phyloP scores from a whole-genome alignment of 768 basidiomycete species.

The Tylopilus felleus region DNA sequence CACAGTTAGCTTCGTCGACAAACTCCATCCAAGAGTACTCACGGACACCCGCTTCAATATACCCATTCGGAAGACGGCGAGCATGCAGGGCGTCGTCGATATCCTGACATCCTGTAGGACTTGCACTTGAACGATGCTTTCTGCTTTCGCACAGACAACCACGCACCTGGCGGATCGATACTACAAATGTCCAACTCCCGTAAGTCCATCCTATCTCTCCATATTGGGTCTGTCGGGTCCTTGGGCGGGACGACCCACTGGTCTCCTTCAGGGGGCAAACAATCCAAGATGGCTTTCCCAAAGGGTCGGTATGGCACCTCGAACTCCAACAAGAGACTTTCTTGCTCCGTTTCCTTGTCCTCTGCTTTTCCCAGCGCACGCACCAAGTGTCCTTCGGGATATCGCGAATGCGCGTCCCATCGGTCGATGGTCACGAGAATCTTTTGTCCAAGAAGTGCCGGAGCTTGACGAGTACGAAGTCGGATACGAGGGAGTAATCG shows the following conservation, averaged over 20 bases:
- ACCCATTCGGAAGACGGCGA: conserved; percentile 79
- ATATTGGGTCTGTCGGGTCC: conserved; percentile 45
- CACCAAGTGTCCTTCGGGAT: conserved; percentile 97
- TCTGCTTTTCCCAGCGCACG: conserved; percentile 87
- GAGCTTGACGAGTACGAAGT: conserved; percentile 91
- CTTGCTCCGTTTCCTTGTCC: conserved; percentile 94
- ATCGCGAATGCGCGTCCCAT: conserved; percentile 84
- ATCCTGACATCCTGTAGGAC: conserved; percentile 81
- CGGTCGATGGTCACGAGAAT: conserved; percentile 94
- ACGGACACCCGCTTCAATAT: conserved; percentile 98
- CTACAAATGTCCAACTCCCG: conserved; percentile 86
- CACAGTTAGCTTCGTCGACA: background rate
- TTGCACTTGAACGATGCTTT: conserved; percentile 3
- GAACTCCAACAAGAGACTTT: conserved; percentile 88
- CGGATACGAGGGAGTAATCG: conserved; percentile 90
- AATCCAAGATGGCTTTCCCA: conserved; percentile 90
- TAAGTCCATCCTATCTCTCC: conserved; percentile 87
- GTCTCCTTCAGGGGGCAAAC: conserved; percentile 87
- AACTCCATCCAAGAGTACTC: conserved; percentile 37
- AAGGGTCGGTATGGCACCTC: conserved; percentile 97
- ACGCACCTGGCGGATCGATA: conserved; percentile 89
- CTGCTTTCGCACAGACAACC: background rate
- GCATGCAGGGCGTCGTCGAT: conserved; percentile 99
- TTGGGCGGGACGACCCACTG: conserved; percentile 90
- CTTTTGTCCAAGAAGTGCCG: conserved; percentile 84